A percentile compares a stretch with the other conserved stretches of the same genome.
Evolutionary conservation across 2,329 filamentous ascomycete genomes (phyloP).

Genomic region (Pseudocercospora fijiensis): DNA sequence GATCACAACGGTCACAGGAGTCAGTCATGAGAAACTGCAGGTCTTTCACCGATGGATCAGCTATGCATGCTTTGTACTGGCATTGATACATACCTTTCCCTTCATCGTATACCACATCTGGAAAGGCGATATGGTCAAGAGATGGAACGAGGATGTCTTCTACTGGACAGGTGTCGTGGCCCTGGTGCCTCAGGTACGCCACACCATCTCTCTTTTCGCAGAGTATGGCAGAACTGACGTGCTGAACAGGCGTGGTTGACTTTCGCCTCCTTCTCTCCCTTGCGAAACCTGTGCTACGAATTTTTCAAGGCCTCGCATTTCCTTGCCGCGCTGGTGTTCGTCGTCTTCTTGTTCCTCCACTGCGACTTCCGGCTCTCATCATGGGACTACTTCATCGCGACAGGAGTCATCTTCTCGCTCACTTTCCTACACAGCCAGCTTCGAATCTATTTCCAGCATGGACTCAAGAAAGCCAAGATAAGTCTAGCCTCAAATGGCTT

Average conservation of each 20-base stretch:
- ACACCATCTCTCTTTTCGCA: not conserved
- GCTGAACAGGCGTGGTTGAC: slow-evolving; percentile 54
- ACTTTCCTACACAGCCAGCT: slow-evolving; percentile 49
- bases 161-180: slow-evolving; percentile 60
- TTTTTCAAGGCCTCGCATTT: slow-evolving; percentile 62
- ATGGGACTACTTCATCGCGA: slow-evolving; percentile 60
- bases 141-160: slow-evolving; percentile 48
- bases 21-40: slow-evolving; percentile 58
- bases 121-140: slow-evolving; percentile 50
- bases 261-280: slow-evolving; percentile 52
- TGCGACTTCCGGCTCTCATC: slow-evolving; percentile 57
- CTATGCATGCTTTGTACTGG: slow-evolving; percentile 57
- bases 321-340: slow-evolving; percentile 53
- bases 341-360: slow-evolving; percentile 62
- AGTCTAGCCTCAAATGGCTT: slow-evolving; percentile 43
- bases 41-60: slow-evolving; percentile 56
- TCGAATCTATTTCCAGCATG: slow-evolving; percentile 53
- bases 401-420: slow-evolving; percentile 53
- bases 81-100: slow-evolving; percentile 59
- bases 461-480: slow-evolving; percentile 49
- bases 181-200: slow-evolving; percentile 53
- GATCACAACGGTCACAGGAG: slow-evolving; percentile 54
- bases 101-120: slow-evolving; percentile 56
- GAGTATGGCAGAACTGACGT: not conserved
- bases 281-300: slow-evolving; percentile 59